A percentile compares a stretch with the other conserved stretches of the same genome.
Evolutionary conservation across 495 filamentous ascomycete genomes (phyloP).

Genomic region (Baudoinia panamericana): DNA sequence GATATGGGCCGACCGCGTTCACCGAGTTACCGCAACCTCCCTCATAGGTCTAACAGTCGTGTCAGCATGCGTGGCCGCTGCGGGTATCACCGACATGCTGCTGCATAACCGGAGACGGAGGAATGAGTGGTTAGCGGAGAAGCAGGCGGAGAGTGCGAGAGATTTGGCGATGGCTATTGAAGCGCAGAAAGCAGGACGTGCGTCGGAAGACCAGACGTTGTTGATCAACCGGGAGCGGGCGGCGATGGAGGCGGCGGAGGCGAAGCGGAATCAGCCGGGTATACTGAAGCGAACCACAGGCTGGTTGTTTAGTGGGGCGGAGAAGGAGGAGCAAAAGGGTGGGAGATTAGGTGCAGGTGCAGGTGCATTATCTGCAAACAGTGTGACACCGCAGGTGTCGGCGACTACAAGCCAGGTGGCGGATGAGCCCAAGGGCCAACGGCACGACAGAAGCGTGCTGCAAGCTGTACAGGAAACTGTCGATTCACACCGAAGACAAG

Average conservation of each 20-base stretch:
- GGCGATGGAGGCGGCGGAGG: slow-evolving; percentile 20
- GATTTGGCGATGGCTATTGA: slow-evolving; percentile 22
- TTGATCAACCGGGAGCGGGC: slow-evolving; percentile 26
- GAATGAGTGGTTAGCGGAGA: slow-evolving; percentile 24
- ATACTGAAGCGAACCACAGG: slow-evolving; percentile 19
- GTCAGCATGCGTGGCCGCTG: slow-evolving; percentile 58
- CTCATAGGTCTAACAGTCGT: slow-evolving; percentile 68
- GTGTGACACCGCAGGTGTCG: neutral
- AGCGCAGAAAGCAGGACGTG: slow-evolving; percentile 19
- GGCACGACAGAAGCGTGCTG: slow-evolving; percentile 14
- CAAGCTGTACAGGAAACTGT: slow-evolving; percentile 18
- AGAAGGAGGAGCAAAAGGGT: slow-evolving; percentile 18
- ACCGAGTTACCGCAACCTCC: slow-evolving; percentile 59
- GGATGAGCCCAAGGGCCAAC: slow-evolving; percentile 13
- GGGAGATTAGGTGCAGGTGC: slow-evolving; percentile 9
- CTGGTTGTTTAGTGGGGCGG: slow-evolving; percentile 20
- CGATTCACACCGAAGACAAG: slow-evolving; percentile 13
- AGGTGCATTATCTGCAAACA: neutral
- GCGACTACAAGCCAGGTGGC: too few relatives aligned
- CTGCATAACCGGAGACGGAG: slow-evolving; percentile 64
- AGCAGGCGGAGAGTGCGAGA: slow-evolving; percentile 22
- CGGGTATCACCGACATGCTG: slow-evolving; percentile 75
- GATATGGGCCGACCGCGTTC: slow-evolving; percentile 67
- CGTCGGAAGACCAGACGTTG: slow-evolving; percentile 23
- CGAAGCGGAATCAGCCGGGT: slow-evolving; percentile 21